phyloP scores from a whole-genome alignment of 495 filamentous ascomycete species.

The Haplographium delicatum region DNA sequence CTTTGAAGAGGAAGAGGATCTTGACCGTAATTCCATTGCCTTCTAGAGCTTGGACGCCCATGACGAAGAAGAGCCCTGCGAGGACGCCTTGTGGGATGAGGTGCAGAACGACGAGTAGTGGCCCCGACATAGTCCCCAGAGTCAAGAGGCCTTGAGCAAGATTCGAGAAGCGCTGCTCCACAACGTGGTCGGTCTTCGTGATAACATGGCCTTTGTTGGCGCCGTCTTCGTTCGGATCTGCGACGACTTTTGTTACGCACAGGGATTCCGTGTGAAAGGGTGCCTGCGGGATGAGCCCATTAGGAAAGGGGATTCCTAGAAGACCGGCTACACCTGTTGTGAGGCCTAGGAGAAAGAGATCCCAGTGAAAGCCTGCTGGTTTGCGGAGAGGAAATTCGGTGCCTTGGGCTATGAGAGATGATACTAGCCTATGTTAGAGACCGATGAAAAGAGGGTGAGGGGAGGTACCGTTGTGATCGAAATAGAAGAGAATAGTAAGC shows the following conservation, averaged over 20 bases:
- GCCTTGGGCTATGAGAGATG: constrained; percentile 84
- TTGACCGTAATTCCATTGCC: constrained; percentile 82
- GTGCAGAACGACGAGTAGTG: constrained; percentile 74
- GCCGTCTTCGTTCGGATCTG: constrained; percentile 46
- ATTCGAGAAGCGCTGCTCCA: constrained; percentile 88
- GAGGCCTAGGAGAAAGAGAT: constrained; percentile 83
- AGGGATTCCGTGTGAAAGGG: constrained; percentile 88
- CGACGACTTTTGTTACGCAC: constrained; percentile 63
- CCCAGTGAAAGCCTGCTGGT: constrained; percentile 95
- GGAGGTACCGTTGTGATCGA: constrained; percentile 76
- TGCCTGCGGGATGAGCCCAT: constrained; percentile 88
- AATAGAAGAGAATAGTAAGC: constrained; percentile 86
- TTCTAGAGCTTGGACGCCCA: constrained; percentile 79
- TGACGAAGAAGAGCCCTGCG: constrained; percentile 90
- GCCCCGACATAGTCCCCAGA: constrained; percentile 82
- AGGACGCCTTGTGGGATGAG: constrained; percentile 85
- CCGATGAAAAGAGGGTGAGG: neutral
- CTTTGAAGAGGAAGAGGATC: constrained; percentile 67
- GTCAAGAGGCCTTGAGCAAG: constrained; percentile 77
- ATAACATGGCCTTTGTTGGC: constrained; percentile 57
- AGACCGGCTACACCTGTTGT: constrained; percentile 83
- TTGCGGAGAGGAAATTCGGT: constrained; percentile 89
- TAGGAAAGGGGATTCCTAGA: constrained; percentile 84
- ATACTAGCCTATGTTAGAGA: constrained; percentile 45
- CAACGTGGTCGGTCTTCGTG: constrained; percentile 64